Evolutionary conservation across 1,284 basidiomycete genomes (phyloP).

Genomic region (Ustilago esculenta): DNA sequence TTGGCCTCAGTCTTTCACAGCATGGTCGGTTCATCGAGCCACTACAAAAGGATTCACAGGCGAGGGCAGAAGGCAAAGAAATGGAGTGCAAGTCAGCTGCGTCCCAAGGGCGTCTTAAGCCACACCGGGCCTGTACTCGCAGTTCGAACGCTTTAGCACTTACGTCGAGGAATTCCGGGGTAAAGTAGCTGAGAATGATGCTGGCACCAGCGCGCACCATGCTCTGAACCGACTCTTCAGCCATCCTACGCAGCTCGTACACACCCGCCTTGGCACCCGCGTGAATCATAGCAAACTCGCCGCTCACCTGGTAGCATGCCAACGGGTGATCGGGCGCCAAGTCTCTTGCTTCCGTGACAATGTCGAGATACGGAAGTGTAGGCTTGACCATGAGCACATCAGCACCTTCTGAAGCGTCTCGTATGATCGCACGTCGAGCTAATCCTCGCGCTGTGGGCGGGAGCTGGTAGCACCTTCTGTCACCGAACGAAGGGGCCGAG

Average conservation of each 20-base stretch:
- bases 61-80: neutral
- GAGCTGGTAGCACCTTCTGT: slow-evolving; percentile 97
- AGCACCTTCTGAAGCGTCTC: slow-evolving; percentile 91
- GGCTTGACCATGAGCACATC: slow-evolving; percentile 99
- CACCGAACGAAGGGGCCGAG: slow-evolving; percentile 90
- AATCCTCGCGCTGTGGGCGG: slow-evolving; percentile 88
- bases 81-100: neutral
- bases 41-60: slow-evolving; percentile 9
- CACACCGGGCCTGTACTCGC: no score
- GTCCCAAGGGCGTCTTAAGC: no score
- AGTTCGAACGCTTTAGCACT: slow-evolving; percentile 6
- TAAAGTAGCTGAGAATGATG: slow-evolving; percentile 91
- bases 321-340: slow-evolving; percentile 86
- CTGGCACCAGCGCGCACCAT: slow-evolving; percentile 92
- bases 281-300: slow-evolving; percentile 95
- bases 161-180: slow-evolving; percentile 78
- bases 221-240: slow-evolving; percentile 88
- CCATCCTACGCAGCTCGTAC: slow-evolving; percentile 90
- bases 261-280: slow-evolving; percentile 92
- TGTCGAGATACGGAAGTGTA: slow-evolving; percentile 92
- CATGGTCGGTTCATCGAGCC: slow-evolving; percentile 44
- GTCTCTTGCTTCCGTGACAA: slow-evolving; percentile 86
- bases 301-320: slow-evolving; percentile 80
- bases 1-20: slow-evolving; percentile 1
- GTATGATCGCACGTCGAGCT: slow-evolving; percentile 88